Conservation (phyloP, 306 rosid genomes). For the Betula pendula region DNA sequence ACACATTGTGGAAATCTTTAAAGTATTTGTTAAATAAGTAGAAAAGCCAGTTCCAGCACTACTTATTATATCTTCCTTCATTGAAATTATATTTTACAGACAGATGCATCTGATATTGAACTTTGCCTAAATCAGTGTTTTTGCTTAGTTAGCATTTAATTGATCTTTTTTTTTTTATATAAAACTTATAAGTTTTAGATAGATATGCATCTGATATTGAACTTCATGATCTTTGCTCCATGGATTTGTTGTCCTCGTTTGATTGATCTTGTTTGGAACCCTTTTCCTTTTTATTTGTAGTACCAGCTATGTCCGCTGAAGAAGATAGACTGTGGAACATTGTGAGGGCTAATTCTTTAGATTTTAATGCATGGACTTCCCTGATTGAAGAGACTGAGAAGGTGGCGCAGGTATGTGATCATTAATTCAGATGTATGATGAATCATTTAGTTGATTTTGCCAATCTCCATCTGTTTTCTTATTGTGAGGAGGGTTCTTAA, state of each 20-base stretch:
- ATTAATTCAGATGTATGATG: slow-evolving; percentile 6
- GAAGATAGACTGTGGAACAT: slow-evolving; percentile 95
- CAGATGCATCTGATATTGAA: too few relatives aligned
- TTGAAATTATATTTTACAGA: neutral
- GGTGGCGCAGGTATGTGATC: slow-evolving; percentile 69
- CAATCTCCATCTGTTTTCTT: too few relatives aligned
- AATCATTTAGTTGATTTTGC: slow-evolving; percentile 7
- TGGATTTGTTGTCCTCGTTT: neutral
- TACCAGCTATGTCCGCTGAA: slow-evolving; percentile 75
- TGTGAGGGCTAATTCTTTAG: slow-evolving; percentile 86
- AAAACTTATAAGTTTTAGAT: neutral
- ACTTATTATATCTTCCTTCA: too few relatives aligned
- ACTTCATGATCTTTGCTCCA: neutral
- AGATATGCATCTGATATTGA: neutral
- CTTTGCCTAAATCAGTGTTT: neutral
- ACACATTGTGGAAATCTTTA: neutral
- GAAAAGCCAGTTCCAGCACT: too few relatives aligned
- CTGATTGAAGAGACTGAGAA: slow-evolving; percentile 96
- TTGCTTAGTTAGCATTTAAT: too few relatives aligned
- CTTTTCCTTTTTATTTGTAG: slow-evolving; percentile 16
- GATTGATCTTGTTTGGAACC: neutral
- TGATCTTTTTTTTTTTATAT: too few relatives aligned
- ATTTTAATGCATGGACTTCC: slow-evolving; percentile 93
- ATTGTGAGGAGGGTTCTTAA: neutral
- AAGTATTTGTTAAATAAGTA: neutral